Percentiles rank a stretch among this genome's conserved stretches.
Evolutionary conservation across 2,329 filamentous ascomycete species (phyloP).

Genomic region (Colletotrichum scovillei): DNA sequence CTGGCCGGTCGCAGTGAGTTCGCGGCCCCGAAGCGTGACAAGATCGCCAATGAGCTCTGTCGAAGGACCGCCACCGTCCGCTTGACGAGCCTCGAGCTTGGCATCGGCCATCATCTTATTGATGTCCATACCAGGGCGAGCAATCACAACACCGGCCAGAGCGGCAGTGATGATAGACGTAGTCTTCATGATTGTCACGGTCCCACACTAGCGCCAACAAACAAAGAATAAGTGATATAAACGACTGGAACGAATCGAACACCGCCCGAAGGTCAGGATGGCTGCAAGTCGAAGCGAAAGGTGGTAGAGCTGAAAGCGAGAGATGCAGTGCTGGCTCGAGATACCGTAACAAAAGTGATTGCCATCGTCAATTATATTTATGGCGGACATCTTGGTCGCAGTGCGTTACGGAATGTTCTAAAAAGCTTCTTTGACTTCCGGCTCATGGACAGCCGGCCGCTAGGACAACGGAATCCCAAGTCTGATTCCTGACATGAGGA

Average conservation of each 20-base stretch:
- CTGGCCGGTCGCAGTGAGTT: conserved; percentile 49
- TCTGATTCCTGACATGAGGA: conserved; percentile 11
- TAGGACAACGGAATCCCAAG: conserved; percentile 29
- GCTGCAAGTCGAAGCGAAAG: conserved; percentile 23
- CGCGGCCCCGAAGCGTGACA: conserved; percentile 40
- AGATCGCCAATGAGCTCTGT: conserved; percentile 53
- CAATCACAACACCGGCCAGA: conserved; percentile 18
- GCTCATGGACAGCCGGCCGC: conserved; percentile 32
- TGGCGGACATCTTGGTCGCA: neutral
- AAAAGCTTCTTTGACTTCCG: conserved; percentile 35
- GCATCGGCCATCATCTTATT: conserved; percentile 36
- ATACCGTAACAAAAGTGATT: neutral
- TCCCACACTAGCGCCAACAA: neutral
- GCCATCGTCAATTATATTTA: conserved; percentile 22
- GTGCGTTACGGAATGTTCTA: conserved; percentile 17
- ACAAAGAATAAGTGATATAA: neutral
- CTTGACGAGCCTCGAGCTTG: conserved; percentile 29
- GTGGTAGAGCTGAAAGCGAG: conserved; percentile 24
- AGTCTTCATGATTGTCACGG: conserved; percentile 27
- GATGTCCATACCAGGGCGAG: conserved; percentile 43
- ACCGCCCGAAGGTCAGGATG: conserved; percentile 25
- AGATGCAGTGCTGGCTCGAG: conserved; percentile 7
- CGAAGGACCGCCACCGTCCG: conserved; percentile 31
- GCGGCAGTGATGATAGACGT: conserved; percentile 16
- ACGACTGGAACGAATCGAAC: conserved; percentile 27